Evolutionary conservation across 371 early-diverging fungal species (phyloP).

Genomic region (Apophysomyces elegans): DNA sequence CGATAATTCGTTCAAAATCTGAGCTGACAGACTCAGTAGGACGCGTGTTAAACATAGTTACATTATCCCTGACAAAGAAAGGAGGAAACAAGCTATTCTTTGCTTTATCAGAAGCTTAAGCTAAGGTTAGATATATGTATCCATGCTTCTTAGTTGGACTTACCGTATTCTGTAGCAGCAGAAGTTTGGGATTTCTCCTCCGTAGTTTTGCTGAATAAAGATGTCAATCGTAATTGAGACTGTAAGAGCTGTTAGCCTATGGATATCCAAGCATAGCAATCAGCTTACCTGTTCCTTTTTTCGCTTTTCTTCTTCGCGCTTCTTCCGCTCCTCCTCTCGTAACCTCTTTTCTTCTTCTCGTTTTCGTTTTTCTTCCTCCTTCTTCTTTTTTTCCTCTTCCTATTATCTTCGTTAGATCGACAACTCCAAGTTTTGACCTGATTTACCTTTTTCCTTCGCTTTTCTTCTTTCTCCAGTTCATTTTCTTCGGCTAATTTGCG

Average conservation of each 20-base stretch:
- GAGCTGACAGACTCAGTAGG: conserved; percentile 26
- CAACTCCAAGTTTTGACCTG: not conserved
- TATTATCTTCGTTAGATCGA: not conserved
- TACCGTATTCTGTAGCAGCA: conserved; percentile 8
- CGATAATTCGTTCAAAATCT: conserved; percentile 30
- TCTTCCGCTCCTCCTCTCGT: conserved; percentile 43
- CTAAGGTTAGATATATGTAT: not conserved
- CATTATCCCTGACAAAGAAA: conserved; percentile 66
- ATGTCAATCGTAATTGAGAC: conserved; percentile 51
- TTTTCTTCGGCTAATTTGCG: conserved; percentile 26
- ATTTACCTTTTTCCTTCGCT: conserved; percentile 25
- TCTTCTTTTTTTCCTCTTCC: conserved; percentile 33
- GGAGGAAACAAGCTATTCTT: conserved; percentile 63
- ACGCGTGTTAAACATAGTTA: conserved; percentile 47
- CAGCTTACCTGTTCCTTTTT: conserved; percentile 42
- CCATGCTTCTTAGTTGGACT: not conserved
- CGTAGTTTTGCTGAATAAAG: conserved; percentile 41
- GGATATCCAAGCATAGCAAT: not conserved
- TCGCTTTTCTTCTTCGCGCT: conserved; percentile 44
- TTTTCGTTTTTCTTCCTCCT: conserved; percentile 40
- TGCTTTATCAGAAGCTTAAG: conserved; percentile 23
- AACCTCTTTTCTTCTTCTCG: conserved; percentile 33
- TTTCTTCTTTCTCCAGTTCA: conserved; percentile 27
- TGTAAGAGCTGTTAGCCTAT: conserved; percentile 2
- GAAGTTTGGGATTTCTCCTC: conserved; percentile 18